Evolutionary conservation across 768 basidiomycete genomes (phyloP).

Genomic region (Rhodotorula babjevae): DNA sequence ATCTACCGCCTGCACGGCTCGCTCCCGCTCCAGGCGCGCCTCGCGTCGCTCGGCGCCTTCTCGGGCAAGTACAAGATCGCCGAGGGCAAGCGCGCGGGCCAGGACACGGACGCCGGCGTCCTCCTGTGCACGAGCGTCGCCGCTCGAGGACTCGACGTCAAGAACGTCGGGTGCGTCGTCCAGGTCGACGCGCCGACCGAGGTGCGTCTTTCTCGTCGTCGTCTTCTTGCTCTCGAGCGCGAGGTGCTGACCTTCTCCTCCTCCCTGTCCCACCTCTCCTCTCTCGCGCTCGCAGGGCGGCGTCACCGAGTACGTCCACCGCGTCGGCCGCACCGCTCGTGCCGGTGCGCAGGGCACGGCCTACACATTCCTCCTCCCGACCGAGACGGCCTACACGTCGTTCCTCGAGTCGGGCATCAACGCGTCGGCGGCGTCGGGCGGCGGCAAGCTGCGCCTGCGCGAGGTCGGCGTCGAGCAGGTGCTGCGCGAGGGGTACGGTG

Average conservation of each 20-base stretch:
- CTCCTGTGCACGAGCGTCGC: slow-evolving; percentile 95
- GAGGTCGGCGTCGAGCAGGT: slow-evolving; percentile 65
- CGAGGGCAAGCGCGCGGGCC: slow-evolving; percentile 45
- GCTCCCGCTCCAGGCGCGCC: slow-evolving; percentile 70
- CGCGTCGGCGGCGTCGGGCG: slow-evolving; percentile 48
- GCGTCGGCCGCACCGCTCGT: slow-evolving; percentile 93
- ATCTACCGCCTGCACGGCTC: slow-evolving; percentile 92
- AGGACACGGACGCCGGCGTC: slow-evolving; percentile 57
- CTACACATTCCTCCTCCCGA: slow-evolving; percentile 84
- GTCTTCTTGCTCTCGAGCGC: background rate
- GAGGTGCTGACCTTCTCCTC: background rate
- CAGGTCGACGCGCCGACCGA: slow-evolving; percentile 98
- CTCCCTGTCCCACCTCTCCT: too few species aligned
- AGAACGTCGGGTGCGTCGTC: slow-evolving; percentile 84
- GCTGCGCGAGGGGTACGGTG: slow-evolving; percentile 77
- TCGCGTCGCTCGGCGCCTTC: slow-evolving; percentile 77
- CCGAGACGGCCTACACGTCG: slow-evolving; percentile 79
- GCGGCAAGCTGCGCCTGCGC: slow-evolving; percentile 50
- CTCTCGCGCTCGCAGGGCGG: slow-evolving; percentile 65
- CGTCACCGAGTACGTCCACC: slow-evolving; percentile 90
- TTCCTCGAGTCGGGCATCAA: slow-evolving; percentile 84
- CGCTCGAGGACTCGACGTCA: slow-evolving; percentile 93
- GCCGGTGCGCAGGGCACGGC: slow-evolving; percentile 93
- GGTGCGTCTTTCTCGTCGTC: slow-evolving; percentile 20
- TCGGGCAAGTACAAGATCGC: slow-evolving; percentile 48